phyloP scores from a whole-genome alignment of 805 yeast genomes.

The Torulaspora quercuum region DNA sequence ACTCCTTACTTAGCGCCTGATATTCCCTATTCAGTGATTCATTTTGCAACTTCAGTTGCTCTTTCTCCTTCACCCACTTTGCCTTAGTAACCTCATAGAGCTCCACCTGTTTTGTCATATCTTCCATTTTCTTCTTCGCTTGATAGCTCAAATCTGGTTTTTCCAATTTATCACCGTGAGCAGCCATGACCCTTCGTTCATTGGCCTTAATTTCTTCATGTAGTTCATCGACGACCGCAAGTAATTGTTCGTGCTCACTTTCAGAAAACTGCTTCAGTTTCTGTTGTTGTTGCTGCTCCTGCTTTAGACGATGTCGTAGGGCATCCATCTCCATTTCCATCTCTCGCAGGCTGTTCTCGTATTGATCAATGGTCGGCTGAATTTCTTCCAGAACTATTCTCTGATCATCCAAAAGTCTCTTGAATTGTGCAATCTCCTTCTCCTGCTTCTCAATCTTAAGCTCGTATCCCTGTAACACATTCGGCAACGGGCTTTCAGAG shows the following conservation, averaged over 20 bases:
- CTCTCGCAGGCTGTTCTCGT: conserved; percentile 35
- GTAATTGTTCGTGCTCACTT: conserved; percentile 32
- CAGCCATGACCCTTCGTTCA: conserved; percentile 19
- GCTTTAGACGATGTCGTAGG: conserved; percentile 25
- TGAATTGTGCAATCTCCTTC: conserved; percentile 26
- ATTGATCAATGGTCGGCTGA: conserved; percentile 33
- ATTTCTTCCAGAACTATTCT: conserved; percentile 32
- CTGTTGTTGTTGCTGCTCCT: conserved; percentile 28
- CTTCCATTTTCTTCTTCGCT: conserved; percentile 14
- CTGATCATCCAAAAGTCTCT: conserved; percentile 33
- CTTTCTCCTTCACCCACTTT: conserved; percentile 31
- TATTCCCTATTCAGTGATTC: conserved; percentile 31
- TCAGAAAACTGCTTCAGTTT: conserved; percentile 30
- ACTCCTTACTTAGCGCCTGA: conserved; percentile 27
- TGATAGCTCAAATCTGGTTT: conserved; percentile 2
- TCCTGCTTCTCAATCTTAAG: conserved; percentile 21
- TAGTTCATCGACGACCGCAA: conserved; percentile 34
- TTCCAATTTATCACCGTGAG: conserved; percentile 4
- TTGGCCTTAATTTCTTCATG: conserved; percentile 35
- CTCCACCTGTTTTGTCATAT: conserved; percentile 15
- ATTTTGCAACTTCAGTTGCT: conserved; percentile 31
- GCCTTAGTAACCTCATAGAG: conserved; percentile 16
- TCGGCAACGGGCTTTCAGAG: conserved; percentile 7
- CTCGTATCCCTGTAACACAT: conserved; percentile 14
- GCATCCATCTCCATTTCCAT: conserved; percentile 26